phyloP scores from a whole-genome alignment of 108 stramenopile species.

The Cyclotella sp. region DNA sequence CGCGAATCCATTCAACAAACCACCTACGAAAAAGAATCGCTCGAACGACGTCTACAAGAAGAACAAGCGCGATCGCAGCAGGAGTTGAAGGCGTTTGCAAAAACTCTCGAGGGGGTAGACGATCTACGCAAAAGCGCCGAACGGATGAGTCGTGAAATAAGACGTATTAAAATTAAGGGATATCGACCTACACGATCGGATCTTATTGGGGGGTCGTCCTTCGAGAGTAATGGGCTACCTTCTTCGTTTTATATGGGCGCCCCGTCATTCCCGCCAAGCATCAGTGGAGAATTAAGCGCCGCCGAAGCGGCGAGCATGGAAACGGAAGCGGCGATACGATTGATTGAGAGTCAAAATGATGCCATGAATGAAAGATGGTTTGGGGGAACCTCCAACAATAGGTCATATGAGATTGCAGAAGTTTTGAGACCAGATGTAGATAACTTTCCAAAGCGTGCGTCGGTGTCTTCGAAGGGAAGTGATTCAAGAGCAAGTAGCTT shows the following conservation, averaged over 20 bases:
- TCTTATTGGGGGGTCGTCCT: slow-evolving; percentile 4
- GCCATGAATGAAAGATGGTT: slow-evolving; percentile 34
- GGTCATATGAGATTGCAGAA: neutral
- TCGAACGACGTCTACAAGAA: slow-evolving; percentile 33
- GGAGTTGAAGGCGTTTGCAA: slow-evolving; percentile 39
- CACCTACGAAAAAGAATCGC: slow-evolving; percentile 29
- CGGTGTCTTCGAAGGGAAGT: neutral
- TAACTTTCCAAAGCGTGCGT: neutral
- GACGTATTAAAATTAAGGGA: slow-evolving; percentile 47
- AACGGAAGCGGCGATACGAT: slow-evolving; percentile 43
- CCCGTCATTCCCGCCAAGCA: neutral
- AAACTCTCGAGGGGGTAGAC: slow-evolving; percentile 45
- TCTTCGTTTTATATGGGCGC: neutral
- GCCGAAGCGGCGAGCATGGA: slow-evolving; percentile 34
- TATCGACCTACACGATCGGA: slow-evolving; percentile 43
- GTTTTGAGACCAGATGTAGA: neutral
- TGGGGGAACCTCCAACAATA: neutral
- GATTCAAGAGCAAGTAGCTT: neutral
- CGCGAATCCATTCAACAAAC: slow-evolving; percentile 32
- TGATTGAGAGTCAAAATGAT: slow-evolving; percentile 46
- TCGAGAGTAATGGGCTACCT: neutral
- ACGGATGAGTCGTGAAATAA: slow-evolving; percentile 33
- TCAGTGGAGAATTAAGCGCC: slow-evolving; percentile 30
- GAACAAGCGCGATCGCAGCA: slow-evolving; percentile 36
- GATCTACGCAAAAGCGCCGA: slow-evolving; percentile 39